phyloP scores from a whole-genome alignment of 805 yeast species.

The Danielia oregonensis region DNA sequence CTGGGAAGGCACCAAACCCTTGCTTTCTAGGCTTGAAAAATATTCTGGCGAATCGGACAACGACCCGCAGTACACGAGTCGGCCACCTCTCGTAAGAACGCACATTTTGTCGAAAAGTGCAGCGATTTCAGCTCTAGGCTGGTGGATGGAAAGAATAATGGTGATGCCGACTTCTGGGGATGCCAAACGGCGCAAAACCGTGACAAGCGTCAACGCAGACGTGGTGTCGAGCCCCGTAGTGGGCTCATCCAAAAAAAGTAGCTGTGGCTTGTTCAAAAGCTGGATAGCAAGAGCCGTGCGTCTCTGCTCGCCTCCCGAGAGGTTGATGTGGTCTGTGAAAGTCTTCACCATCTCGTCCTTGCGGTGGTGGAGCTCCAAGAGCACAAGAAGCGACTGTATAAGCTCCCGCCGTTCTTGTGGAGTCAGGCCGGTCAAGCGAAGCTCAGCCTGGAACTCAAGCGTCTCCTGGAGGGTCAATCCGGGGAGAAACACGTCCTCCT shows the following conservation, averaged over 20 bases:
- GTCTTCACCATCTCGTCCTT: slow-evolving; percentile 54
- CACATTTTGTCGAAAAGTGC: slow-evolving; percentile 64
- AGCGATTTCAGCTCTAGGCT: slow-evolving; percentile 77
- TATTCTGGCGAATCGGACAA: slow-evolving; percentile 42
- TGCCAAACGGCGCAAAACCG: slow-evolving; percentile 50
- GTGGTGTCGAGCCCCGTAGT: slow-evolving; percentile 84
- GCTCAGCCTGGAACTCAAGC: slow-evolving; percentile 63
- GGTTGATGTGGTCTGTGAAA: slow-evolving; percentile 48
- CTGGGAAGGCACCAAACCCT: slow-evolving; percentile 7
- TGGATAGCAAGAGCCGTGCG: slow-evolving; percentile 77
- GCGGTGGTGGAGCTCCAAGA: slow-evolving; percentile 64
- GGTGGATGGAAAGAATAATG: slow-evolving; percentile 74
- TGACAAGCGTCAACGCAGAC: slow-evolving; percentile 63
- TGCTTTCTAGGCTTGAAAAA: slow-evolving; percentile 31
- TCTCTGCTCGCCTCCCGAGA: slow-evolving; percentile 85
- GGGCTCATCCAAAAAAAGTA: slow-evolving; percentile 80
- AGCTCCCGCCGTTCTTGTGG: slow-evolving; percentile 43
- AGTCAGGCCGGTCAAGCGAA: slow-evolving; percentile 52
- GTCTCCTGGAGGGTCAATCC: slow-evolving; percentile 73
- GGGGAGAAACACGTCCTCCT: slow-evolving; percentile 70
- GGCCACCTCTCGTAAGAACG: slow-evolving; percentile 59
- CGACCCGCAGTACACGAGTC: slow-evolving; percentile 44
- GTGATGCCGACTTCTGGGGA: slow-evolving; percentile 59
- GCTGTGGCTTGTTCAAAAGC: slow-evolving; percentile 68
- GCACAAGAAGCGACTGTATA: slow-evolving; percentile 57